Base-by-base conservation (phyloP, 148 eudicot species). In the Hydrangea macrophylla region DNA sequence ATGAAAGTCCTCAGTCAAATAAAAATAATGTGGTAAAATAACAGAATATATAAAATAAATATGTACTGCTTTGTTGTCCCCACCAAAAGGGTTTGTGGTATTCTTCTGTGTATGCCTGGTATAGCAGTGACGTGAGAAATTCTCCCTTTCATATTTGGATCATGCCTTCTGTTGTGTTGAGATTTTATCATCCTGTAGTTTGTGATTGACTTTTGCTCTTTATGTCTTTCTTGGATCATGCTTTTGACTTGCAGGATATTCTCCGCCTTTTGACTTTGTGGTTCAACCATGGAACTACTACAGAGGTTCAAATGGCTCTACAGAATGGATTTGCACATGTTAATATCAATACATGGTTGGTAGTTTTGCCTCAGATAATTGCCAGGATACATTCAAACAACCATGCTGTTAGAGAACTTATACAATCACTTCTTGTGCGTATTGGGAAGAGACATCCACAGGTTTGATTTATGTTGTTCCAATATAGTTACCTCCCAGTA, bases 271-370 rank as follows among this genome's bases (percentile, higher is more conserved):
- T 95, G 35, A 95, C 99, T 39, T 72, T 94, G 64, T 95, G 97
- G 99, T 95, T 91, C 82, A 95, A 95, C 86, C 96, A 95, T 71
- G 99, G 99, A 68, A 80, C 97, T 75, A 91, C 96, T 18, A 68
- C 80, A 24, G 99, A 95, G 72, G 99, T 95, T 79, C 99, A 95
- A 73, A 74, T 32, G 77, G 99, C 99, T 73, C 78, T 95, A 26
- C 87, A 87, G 51, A 87, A 55, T 67, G 97, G 99, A 72, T 95
- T 95, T 84, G 72, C 83, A 25, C 90, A 82, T 74, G 97, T 95
- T 59, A 95, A 87, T 78, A 95, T 95, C 76, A 87, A 95, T 76
- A 95, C 99, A 20, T 95, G 99, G 99, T 84, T 91, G 78, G 99
- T 83, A 78, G 99, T 95, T 76, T 83, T 95, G 65, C 99, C 99